These are phyloP conservation scores for Paratinospora sagittata DNA, from an alignment of 164 flowering plant genomes.

Conservation along the genomic window DNA sequence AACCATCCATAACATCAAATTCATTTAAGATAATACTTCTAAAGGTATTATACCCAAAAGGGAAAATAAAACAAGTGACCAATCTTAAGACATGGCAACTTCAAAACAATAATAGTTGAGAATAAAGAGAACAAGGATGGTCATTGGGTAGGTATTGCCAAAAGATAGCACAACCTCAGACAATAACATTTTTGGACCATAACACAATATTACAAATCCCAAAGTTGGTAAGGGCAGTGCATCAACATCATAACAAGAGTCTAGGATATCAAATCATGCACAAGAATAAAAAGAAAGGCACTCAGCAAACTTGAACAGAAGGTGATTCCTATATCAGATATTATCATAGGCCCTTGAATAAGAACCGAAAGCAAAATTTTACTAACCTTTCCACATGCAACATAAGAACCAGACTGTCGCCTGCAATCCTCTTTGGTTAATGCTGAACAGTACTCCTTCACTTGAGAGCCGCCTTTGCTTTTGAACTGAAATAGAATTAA, in stretches of 20 bases:
- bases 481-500: constrained; percentile 59
- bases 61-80: too few species aligned
- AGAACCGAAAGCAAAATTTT: background rate
- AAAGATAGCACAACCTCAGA: too few species aligned
- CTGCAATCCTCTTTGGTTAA: constrained; percentile 97
- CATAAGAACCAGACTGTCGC: constrained; percentile 62
- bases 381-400: constrained; percentile 91
- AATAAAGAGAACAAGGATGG: background rate
- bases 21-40: background rate
- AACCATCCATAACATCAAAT: background rate
- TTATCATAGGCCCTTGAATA: too few species aligned
- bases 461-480: constrained; percentile 93
- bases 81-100: background rate
- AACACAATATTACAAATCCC: too few species aligned
- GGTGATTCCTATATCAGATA: too few species aligned
- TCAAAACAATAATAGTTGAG: background rate
- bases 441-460: constrained; percentile 81
- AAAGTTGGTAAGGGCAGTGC: too few species aligned
- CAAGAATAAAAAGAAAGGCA: too few species aligned
- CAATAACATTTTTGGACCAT: too few species aligned
- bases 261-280: too few species aligned
- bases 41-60: too few species aligned
- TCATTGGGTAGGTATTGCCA: background rate
- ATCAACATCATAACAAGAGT: too few species aligned
- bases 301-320: background rate